Conservation (phyloP, 2,329 filamentous ascomycete species). For the Fusarium nygamai region DNA sequence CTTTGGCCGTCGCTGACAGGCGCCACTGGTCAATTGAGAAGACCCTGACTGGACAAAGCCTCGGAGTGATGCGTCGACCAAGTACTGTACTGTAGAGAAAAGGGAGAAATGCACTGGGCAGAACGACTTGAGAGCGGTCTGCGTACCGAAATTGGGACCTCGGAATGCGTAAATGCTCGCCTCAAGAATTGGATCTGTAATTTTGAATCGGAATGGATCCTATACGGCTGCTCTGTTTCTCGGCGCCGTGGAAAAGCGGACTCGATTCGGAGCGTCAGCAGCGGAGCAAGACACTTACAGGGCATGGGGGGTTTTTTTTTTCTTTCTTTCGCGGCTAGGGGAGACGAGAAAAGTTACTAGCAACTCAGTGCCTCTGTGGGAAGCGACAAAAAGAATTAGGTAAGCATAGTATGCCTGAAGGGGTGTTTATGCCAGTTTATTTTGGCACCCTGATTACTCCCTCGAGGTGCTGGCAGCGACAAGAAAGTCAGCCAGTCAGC, state of each 20-base stretch:
- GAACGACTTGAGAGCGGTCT: neutral
- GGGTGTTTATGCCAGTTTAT: neutral
- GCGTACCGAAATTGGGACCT: slow-evolving; percentile 38
- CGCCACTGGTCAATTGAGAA: slow-evolving; percentile 32
- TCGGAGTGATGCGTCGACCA: neutral
- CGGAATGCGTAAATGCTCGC: slow-evolving; percentile 22
- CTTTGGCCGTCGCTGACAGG: slow-evolving; percentile 30
- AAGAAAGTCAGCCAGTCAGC: neutral
- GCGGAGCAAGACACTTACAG: slow-evolving; percentile 26
- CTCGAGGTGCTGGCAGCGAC: neutral
- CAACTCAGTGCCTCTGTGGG: neutral
- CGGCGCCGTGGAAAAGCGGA: slow-evolving; percentile 27
- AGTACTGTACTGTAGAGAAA: slow-evolving; percentile 3
- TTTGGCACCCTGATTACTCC: neutral
- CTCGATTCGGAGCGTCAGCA: slow-evolving; percentile 22
- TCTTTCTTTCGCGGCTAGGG: neutral
- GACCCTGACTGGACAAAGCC: slow-evolving; percentile 22
- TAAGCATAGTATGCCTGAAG: neutral
- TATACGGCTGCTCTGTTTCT: slow-evolving; percentile 21
- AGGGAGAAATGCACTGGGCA: neutral
- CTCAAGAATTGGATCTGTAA: slow-evolving; percentile 11
- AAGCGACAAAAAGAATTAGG: neutral
- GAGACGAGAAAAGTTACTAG: neutral
- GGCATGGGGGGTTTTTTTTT: neutral
- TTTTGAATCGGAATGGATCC: slow-evolving; percentile 31